These are phyloP conservation scores for Rubia yunnanensis DNA, from an alignment of 257 asterid genomes.

Conservation along the genomic window DNA sequence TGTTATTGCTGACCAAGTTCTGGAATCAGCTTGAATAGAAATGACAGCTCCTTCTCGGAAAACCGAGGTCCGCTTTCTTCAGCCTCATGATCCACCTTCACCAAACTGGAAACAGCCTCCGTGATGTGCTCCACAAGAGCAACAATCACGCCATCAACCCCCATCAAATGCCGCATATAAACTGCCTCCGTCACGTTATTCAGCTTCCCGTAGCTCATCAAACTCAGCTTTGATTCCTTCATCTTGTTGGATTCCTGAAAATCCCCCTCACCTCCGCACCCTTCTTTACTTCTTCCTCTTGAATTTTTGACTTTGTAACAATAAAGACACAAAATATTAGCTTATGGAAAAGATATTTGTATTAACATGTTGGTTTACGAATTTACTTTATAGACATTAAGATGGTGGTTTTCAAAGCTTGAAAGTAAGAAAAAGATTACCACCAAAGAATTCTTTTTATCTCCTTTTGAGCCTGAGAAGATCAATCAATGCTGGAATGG, in stretches of 20 bases:
- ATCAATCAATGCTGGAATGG: too few species aligned
- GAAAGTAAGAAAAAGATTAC: too few species aligned
- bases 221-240: conserved; percentile 62
- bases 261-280: conserved; percentile 72
- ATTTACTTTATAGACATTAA: too few species aligned
- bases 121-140: conserved; percentile 70
- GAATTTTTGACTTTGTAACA: too few species aligned
- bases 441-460: too few species aligned
- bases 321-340: too few species aligned
- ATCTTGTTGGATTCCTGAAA: conserved; percentile 71
- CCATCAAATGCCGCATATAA: conserved; percentile 83
- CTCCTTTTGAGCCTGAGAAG: too few species aligned
- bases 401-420: too few species aligned
- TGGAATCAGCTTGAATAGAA: conserved; percentile 81
- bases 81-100: conserved; percentile 15
- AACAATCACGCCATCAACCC: conserved; percentile 89
- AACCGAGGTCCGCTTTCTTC: conserved; percentile 45
- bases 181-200: conserved; percentile 87
- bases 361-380: too few species aligned
- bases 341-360: too few species aligned
- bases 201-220: conserved; percentile 73
- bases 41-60: conserved; percentile 69
- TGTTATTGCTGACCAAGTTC: conserved; percentile 43
- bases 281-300: too few species aligned
- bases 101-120: conserved; percentile 44